phyloP scores from a whole-genome alignment of 257 asterid species.

The Solanum clarkiae region DNA sequence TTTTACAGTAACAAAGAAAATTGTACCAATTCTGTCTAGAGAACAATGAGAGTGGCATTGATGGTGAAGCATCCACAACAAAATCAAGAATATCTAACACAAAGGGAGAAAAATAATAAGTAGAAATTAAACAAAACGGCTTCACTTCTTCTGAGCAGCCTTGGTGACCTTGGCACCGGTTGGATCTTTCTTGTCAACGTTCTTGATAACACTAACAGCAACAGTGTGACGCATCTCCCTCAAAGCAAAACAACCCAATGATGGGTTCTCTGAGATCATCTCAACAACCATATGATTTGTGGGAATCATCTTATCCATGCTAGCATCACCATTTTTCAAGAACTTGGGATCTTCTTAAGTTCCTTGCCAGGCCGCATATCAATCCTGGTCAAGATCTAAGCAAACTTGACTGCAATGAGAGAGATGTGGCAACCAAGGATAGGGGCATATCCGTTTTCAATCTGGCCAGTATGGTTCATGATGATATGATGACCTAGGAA shows the following conservation, averaged over 20 bases:
- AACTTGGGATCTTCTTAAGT: conserved; percentile 10
- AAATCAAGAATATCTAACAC: not conserved
- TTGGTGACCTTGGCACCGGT: not conserved
- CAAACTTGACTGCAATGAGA: not conserved
- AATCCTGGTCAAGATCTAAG: not conserved
- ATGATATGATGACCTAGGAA: conserved; percentile 32
- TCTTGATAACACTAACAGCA: conserved; percentile 33
- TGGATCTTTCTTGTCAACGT: conserved; percentile 15
- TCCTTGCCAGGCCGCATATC: not conserved
- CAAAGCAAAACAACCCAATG: conserved; percentile 34
- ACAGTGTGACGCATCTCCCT: conserved; percentile 28
- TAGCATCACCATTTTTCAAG: conserved; percentile 48
- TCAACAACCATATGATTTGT: conserved; percentile 39
- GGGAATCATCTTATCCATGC: conserved; percentile 34
- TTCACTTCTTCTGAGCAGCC: conserved; percentile 20
- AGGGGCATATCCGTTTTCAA: conserved; percentile 42
- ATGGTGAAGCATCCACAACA: not conserved
- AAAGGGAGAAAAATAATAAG: not conserved
- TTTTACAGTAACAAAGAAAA: not conserved
- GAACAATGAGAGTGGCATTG: not conserved
- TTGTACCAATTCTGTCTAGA: not conserved
- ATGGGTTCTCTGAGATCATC: conserved; percentile 28
- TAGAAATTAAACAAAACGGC: not conserved
- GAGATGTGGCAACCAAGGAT: not conserved
- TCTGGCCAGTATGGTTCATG: conserved; percentile 60